Evolutionary conservation across 805 yeast species (phyloP).

Genomic region (Saccharomycopsis sp.): DNA sequence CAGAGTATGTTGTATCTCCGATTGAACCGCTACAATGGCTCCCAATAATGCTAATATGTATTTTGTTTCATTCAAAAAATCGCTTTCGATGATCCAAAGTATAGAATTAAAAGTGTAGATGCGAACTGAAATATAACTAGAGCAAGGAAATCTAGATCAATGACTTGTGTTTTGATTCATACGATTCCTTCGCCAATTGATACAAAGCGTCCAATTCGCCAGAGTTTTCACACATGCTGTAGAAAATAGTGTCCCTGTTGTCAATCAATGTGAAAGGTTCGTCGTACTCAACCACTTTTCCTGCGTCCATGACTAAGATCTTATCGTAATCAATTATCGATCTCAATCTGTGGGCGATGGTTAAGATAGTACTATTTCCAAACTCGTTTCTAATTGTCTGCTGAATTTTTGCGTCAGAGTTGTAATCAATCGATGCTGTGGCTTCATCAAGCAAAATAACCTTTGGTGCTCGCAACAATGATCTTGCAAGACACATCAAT

Average conservation of each 20-base stretch:
- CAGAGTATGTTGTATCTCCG: too few species aligned
- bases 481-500: slow-evolving; percentile 72
- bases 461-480: slow-evolving; percentile 62
- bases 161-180: slow-evolving; percentile 21
- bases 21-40: not conserved
- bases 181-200: slow-evolving; percentile 65
- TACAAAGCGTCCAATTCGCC: slow-evolving; percentile 82
- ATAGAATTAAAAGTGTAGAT: too few species aligned
- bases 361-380: slow-evolving; percentile 61
- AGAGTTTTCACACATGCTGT: slow-evolving; percentile 73
- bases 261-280: slow-evolving; percentile 57
- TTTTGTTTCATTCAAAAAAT: too few species aligned
- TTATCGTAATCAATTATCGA: slow-evolving; percentile 80
- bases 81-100: too few species aligned
- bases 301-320: slow-evolving; percentile 77
- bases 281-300: slow-evolving; percentile 68
- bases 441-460: slow-evolving; percentile 78
- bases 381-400: slow-evolving; percentile 74
- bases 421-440: slow-evolving; percentile 79
- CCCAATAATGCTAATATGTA: not conserved
- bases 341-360: slow-evolving; percentile 81
- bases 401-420: slow-evolving; percentile 74
- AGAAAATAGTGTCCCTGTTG: slow-evolving; percentile 45
- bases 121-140: too few species aligned
- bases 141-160: not conserved